Evolutionary conservation across 192 early-diverging fungal species (phyloP).

Genomic region (Coemansia furcata): DNA sequence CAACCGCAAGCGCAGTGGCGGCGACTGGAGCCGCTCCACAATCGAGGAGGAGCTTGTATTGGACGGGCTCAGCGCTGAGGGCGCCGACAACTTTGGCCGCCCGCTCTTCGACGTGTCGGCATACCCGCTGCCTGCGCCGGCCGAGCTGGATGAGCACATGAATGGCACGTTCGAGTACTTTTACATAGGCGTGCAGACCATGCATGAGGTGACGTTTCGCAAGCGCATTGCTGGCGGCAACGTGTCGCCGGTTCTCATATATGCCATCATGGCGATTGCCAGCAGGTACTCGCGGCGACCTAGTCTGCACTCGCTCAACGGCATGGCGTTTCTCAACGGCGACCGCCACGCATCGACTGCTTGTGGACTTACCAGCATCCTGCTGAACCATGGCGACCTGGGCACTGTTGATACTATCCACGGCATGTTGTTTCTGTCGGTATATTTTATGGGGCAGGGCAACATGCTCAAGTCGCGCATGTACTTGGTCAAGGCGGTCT

Average conservation of each 20-base stretch:
- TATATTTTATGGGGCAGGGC: conserved; percentile 55
- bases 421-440: conserved; percentile 50
- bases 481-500: conserved; percentile 54
- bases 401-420: conserved; percentile 43
- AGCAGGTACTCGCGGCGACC: conserved; percentile 51
- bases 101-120: conserved; percentile 34
- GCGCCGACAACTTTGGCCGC: conserved; percentile 43
- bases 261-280: conserved; percentile 51
- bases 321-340: conserved; percentile 51
- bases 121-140: conserved; percentile 28
- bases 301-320: conserved; percentile 53
- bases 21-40: conserved; percentile 25
- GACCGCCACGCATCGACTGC: conserved; percentile 47
- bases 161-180: conserved; percentile 54
- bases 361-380: conserved; percentile 44
- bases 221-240: conserved; percentile 18
- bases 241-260: conserved; percentile 50
- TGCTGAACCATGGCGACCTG: conserved; percentile 44
- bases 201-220: conserved; percentile 45
- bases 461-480: conserved; percentile 54
- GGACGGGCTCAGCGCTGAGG: conserved; percentile 33
- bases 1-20: conserved; percentile 10
- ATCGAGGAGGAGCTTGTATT: conserved; percentile 45
- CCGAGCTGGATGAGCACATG: conserved; percentile 46
- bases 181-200: conserved; percentile 49